Conservation (phyloP, 257 asterid species). For the Jasminum sambac region DNA sequence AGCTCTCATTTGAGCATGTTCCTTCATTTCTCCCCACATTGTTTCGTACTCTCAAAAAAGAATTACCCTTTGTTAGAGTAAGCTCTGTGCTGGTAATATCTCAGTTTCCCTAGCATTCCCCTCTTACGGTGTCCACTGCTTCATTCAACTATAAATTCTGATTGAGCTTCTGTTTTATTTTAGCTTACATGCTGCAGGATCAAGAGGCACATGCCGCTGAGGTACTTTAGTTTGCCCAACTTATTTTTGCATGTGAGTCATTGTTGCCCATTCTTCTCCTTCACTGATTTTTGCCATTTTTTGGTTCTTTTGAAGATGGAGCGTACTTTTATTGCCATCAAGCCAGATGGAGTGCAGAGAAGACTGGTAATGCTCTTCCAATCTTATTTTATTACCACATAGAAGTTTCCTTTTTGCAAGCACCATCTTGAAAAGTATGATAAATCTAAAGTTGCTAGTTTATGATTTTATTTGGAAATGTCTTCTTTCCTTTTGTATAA, state of each 20-base stretch:
- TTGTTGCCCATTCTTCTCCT: slow-evolving; percentile 5
- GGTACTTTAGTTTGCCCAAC: slow-evolving; percentile 41
- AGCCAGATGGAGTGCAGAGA: slow-evolving; percentile 99
- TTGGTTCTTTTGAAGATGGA: slow-evolving; percentile 55
- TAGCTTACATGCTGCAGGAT: slow-evolving; percentile 86
- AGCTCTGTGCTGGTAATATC: not conserved
- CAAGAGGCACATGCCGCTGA: slow-evolving; percentile 90
- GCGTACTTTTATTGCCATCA: slow-evolving; percentile 93
- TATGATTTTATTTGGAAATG: no score
- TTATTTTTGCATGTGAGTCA: slow-evolving; percentile 13
- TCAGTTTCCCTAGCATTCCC: not conserved
- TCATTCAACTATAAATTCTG: slow-evolving; percentile 16
- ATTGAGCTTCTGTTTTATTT: slow-evolving; percentile 18
- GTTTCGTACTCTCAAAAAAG: slow-evolving; percentile 10
- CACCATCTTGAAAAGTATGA: slow-evolving; percentile 3
- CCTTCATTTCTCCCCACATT: slow-evolving; percentile 22
- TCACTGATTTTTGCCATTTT: slow-evolving; percentile 26
- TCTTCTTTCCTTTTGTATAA: not conserved
- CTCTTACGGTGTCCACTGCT: not conserved
- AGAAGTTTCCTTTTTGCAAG: slow-evolving; percentile 18
- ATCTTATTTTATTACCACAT: slow-evolving; percentile 6
- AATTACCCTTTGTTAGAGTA: slow-evolving; percentile 3
- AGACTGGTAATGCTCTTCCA: slow-evolving; percentile 65
- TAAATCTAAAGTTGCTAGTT: not conserved
- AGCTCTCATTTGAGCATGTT: slow-evolving; percentile 15